A percentile compares a stretch with the other conserved stretches of the same genome.
Evolutionary conservation across 192 early-diverging fungal species (phyloP).

Genomic region (Chytriomyces confervae): DNA sequence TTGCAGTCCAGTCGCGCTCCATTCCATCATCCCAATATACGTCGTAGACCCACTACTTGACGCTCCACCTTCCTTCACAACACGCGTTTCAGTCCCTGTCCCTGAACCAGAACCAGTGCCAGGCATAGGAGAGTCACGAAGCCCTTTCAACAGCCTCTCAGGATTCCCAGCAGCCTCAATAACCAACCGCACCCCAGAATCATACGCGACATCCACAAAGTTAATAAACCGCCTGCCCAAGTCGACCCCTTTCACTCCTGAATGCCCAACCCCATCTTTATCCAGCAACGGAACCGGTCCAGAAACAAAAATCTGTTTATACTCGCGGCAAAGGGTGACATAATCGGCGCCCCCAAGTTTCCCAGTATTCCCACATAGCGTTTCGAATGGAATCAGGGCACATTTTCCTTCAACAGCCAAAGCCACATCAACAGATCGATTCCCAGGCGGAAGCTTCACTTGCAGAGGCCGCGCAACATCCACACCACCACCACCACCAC

Average conservation of each 20-base stretch:
- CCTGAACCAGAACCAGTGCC: background rate
- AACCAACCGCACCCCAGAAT: conserved; percentile 11
- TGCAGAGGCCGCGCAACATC: background rate
- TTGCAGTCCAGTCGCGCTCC: conserved; percentile 37
- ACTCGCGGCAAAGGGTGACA: background rate
- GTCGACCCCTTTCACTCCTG: conserved; percentile 21
- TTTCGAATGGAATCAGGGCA: background rate
- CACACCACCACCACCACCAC: background rate
- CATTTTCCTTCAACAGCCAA: background rate
- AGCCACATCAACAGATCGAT: background rate
- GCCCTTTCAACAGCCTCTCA: conserved; percentile 3
- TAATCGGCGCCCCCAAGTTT: conserved; percentile 17
- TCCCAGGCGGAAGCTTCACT: background rate
- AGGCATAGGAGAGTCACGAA: background rate
- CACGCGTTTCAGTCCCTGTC: background rate
- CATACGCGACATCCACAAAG: conserved; percentile 32
- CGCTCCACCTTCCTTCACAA: conserved; percentile 20
- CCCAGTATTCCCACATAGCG: conserved; percentile 20
- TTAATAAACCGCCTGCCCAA: conserved; percentile 28
- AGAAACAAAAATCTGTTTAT: background rate
- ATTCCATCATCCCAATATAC: conserved; percentile 35
- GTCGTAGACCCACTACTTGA: conserved; percentile 3
- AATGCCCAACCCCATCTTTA: background rate
- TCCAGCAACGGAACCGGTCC: conserved; percentile 4
- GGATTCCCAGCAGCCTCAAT: background rate